A percentile compares a stretch with the other conserved stretches of the same genome.
phyloP scores from a whole-genome alignment of 495 filamentous ascomycete species.

The Echria macrotheca region DNA sequence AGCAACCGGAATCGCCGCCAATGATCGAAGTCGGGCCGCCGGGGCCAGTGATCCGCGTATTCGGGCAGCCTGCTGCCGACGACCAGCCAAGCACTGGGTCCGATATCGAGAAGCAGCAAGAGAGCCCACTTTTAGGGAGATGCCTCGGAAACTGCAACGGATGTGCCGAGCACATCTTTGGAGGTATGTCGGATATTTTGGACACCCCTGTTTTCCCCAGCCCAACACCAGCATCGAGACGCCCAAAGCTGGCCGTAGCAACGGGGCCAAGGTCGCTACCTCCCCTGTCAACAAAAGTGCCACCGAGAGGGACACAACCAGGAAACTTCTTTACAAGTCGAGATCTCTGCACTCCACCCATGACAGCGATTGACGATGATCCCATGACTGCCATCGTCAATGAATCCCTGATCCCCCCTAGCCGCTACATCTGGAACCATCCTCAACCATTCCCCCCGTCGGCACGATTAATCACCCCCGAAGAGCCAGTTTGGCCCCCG shows the following conservation, averaged over 20 bases:
- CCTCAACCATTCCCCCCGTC: constrained; percentile 7
- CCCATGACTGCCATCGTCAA: constrained; percentile 6
- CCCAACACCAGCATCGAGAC: constrained; percentile 6
- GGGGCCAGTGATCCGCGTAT: neutral
- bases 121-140: too few relatives aligned
- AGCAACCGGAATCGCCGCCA: too few relatives aligned
- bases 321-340: constrained; percentile 17
- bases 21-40: neutral
- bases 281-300: constrained; percentile 2
- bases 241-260: constrained; percentile 21
- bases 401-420: constrained; percentile 5
- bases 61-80: constrained; percentile 1
- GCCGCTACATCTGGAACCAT: constrained; percentile 2
- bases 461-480: constrained; percentile 13
- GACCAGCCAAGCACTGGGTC: too few relatives aligned
- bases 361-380: constrained; percentile 17
- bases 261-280: constrained; percentile 13
- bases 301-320: constrained; percentile 11
- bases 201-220: constrained; percentile 13
- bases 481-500: constrained; percentile 21
- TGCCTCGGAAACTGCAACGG: too few relatives aligned
- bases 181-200: neutral
- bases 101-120: too few relatives aligned
- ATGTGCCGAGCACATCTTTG: constrained; percentile 1
- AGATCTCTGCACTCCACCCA: constrained; percentile 19